A percentile compares a stretch with the other conserved stretches of the same genome.
Conservation (phyloP, 306 rosid species). For the Malus orientalis region DNA sequence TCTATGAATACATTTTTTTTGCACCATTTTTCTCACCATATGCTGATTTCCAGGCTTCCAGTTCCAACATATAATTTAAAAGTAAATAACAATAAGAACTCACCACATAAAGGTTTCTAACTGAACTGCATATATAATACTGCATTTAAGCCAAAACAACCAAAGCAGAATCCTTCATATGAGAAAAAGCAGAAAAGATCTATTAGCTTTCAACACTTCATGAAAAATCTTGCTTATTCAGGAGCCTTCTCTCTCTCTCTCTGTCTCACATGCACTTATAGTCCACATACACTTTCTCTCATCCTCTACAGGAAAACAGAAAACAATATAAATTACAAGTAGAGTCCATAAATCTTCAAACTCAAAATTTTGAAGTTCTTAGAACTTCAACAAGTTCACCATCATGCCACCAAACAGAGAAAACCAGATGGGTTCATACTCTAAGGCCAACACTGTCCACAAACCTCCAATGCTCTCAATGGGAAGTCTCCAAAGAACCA, state of each 20-base stretch:
- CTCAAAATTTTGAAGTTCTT: neutral
- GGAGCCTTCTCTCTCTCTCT: neutral
- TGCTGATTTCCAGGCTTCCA: too few relatives aligned
- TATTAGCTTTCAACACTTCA: neutral
- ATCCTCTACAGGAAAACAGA: neutral
- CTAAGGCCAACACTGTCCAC: neutral
- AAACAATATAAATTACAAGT: constrained; percentile 6
- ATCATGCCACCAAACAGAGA: constrained; percentile 25
- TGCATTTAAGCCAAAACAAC: neutral
- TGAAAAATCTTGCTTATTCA: constrained; percentile 14
- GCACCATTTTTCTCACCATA: too few relatives aligned
- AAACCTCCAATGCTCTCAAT: constrained; percentile 16
- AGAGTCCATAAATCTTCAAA: neutral
- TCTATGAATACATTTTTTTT: too few relatives aligned
- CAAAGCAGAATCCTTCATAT: neutral
- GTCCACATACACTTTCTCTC: constrained; percentile 16
- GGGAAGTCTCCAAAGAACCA: constrained; percentile 38
- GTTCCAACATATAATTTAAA: too few relatives aligned
- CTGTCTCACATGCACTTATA: neutral
- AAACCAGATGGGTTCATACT: constrained; percentile 10
- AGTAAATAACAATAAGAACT: too few relatives aligned
- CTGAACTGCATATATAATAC: neutral
- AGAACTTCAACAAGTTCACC: neutral
- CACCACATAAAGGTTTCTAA: neutral
- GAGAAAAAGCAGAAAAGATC: neutral